Base-by-base conservation (phyloP, 2,329 filamentous ascomycete species). In the Aspergillus fumigatiaffinis region DNA sequence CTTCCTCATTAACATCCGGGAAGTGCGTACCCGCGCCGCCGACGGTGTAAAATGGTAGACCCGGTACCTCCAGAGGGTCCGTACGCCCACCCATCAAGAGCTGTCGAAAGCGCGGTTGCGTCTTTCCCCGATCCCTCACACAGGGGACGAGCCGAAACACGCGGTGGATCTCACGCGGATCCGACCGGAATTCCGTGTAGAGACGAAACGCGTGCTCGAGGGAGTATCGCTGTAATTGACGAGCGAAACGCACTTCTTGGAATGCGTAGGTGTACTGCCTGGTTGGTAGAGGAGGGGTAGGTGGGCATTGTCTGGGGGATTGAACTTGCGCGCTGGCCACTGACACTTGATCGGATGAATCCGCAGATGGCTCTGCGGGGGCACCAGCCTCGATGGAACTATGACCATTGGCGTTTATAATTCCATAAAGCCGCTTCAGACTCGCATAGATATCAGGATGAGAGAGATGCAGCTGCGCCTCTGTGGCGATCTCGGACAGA, bases 101-200 rank as follows among this genome's bases (percentile, higher is more conserved):
- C 3, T 63, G 52, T 21, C 62, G 59, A 55, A 83, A 76, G 2
- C 71, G 70, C 7, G 66, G 64, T 21, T 76, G 61, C 23, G 81
- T 69, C 47, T 75, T 68, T 0, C 77, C 71, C 17, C 70, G 64
- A 25, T 71, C 73, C 23, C 71, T 81, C 59, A 87, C 87, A 26
- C 86, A 80, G 20, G 88, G 75, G n/a, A 85, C 86, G 56, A 91
- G 88, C 38, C 85, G 87, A 69, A 92, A 92, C 1, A 86, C 80
- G 35, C 81, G 79, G n/a, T 77, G 74, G 55, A 86, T 77, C 1
- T 72, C 71, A 2, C 76, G 69, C 1, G 79, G 78, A 0, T 82
- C 78, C 50, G 83, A 80, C 61, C 79, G 50, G 53, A 70, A 56
- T 47, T 71, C 64, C 7, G 69, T 75, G 2, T 90, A 77, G 1